Evolutionary conservation across 129 eudicot genomes (phyloP).

Genomic region (Flaveria sonorensis): DNA sequence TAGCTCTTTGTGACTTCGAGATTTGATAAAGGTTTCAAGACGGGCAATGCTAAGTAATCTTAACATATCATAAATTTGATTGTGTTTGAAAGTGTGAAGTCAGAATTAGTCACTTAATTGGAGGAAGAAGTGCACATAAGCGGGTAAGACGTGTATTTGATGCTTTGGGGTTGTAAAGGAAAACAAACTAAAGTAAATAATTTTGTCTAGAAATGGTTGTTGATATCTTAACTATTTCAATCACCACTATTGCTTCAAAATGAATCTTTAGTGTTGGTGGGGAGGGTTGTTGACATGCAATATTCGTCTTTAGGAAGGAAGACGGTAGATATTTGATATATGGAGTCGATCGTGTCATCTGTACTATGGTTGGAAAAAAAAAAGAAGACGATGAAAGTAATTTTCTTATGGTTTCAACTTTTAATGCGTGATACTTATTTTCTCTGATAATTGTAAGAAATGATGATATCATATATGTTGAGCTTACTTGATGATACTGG

Average conservation of each 20-base stretch:
- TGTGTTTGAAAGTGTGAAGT: neutral
- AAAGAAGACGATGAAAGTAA: slow-evolving; percentile 1
- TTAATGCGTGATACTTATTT: too few relatives aligned
- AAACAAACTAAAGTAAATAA: neutral
- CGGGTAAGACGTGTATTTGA: neutral
- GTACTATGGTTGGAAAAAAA: neutral
- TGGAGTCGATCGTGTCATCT: slow-evolving; percentile 7
- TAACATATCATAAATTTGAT: neutral
- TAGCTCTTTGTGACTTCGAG: neutral
- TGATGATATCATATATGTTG: too few relatives aligned
- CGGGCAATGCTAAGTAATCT: neutral
- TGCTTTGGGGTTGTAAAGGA: neutral
- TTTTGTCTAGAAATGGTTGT: slow-evolving; percentile 4
- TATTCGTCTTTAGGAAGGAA: slow-evolving; percentile 7
- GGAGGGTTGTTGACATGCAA: slow-evolving; percentile 3
- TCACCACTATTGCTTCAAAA: neutral
- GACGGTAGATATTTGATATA: neutral
- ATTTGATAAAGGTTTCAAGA: neutral
- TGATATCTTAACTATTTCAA: neutral
- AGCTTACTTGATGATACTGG: too few relatives aligned
- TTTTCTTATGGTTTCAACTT: neutral
- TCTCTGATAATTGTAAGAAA: too few relatives aligned
- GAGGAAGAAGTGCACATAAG: neutral
- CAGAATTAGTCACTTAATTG: neutral
- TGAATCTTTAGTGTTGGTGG: neutral